Evolutionary conservation across 805 yeast species (phyloP), one percentile per base, ranked within the genome.

Genomic region (Sporopachydermia quercuum): DNA sequence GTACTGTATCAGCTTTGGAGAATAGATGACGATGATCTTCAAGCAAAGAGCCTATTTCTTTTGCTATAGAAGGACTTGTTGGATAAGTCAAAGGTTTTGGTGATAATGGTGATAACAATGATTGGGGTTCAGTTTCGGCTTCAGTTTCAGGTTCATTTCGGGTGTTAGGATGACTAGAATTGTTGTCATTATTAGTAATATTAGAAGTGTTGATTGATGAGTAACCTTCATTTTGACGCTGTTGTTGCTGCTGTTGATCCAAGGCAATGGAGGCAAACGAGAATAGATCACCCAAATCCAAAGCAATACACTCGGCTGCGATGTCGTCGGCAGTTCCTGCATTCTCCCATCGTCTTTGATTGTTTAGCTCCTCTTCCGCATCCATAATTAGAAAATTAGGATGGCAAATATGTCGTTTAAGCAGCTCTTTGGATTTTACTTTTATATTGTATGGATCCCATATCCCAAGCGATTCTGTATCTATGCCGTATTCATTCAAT

Each of bases 341-440:
- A 4, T 50, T 41, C 11, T 47, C 39, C 46, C 56, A 45, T 49
- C 66, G 30, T 18, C 57, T 37, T 39, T 48, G 42, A n/a, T 49
- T 41, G 35, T 53, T 52, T 37, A 49, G 27, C 19, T 65, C 52
- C 42, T 66, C 69, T 16, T 56, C 51, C 16, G 55, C 58, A 4
- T 57, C 45, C 1, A 61, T 53, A 13, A 55, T 52, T 6, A 64
- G 43, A 33, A 73, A 55, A 36, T 67, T 62, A 1, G 78, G 76
- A 47, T 77, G 80, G 4, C 71, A 42, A 35, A 60, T 47, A 49
- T 67, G 65, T 5, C 59, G 50, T 15, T 52, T 50, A 13, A 63
- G 52, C 14, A 62, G 39, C 2, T 46, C 36, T 30, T 50, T 54
- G 4, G 66, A 49, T 18, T 47, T 44, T 5, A 47, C 42, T 5